These are phyloP conservation scores for Colletotrichum lupini DNA, from an alignment of 2,329 filamentous ascomycete genomes.

Conservation along the genomic window DNA sequence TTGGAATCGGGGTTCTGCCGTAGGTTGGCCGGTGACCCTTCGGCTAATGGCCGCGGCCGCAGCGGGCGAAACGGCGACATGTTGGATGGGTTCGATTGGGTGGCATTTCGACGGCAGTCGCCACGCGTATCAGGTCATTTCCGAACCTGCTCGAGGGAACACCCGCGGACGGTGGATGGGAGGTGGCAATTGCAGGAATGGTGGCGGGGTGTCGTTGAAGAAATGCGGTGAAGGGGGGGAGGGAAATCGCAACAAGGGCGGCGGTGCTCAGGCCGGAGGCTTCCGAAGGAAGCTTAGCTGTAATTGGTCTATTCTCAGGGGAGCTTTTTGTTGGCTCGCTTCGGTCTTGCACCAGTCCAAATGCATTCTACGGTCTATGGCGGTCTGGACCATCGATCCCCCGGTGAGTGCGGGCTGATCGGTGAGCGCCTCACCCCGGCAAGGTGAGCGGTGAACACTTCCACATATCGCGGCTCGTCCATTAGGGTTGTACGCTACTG, in stretches of 20 bases:
- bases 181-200: not conserved
- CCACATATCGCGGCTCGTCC: no score
- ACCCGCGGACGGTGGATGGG: not conserved
- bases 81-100: not conserved
- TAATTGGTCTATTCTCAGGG: not conserved
- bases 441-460: not conserved
- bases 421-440: not conserved
- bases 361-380: not conserved
- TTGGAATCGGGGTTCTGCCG: not conserved
- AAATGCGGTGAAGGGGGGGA: not conserved
- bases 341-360: not conserved
- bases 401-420: not conserved
- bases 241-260: not conserved
- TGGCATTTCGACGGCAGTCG: not conserved
- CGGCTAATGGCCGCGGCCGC: not conserved
- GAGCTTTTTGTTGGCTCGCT: not conserved
- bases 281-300: not conserved
- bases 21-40: not conserved
- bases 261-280: not conserved
- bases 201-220: not conserved
- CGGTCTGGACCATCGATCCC: not conserved
- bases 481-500: no score
- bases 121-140: not conserved
- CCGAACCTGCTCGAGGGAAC: not conserved
- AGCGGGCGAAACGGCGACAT: slow-evolving; percentile 6